Evolutionary conservation across 148 eudicot species (phyloP).

Genomic region (Rhododendron vialii): DNA sequence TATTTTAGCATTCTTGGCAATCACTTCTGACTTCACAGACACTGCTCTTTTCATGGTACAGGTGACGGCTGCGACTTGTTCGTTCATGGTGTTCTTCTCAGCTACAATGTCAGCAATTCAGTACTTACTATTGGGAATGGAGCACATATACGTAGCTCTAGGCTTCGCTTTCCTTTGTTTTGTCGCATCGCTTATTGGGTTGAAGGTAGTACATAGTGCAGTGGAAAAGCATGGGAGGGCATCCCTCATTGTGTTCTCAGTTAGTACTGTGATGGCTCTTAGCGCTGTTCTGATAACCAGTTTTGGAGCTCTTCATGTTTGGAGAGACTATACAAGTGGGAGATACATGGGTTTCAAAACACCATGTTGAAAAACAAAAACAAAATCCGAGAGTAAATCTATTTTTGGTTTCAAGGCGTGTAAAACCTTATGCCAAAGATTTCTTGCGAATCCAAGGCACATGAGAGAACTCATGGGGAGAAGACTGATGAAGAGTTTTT

Average conservation of each 20-base stretch:
- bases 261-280: constrained; percentile 50
- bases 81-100: constrained; percentile 65
- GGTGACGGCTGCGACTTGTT: constrained; percentile 63
- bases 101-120: constrained; percentile 59
- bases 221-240: constrained; percentile 40
- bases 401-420: neutral
- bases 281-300: constrained; percentile 54
- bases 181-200: constrained; percentile 38
- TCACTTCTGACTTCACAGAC: neutral
- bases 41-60: constrained; percentile 7
- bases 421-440: neutral
- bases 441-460: neutral
- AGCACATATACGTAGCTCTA: constrained; percentile 26
- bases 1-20: neutral
- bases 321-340: constrained; percentile 46
- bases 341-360: constrained; percentile 49
- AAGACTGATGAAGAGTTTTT: no score
- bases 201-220: constrained; percentile 38
- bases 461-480: neutral
- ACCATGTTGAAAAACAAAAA: constrained; percentile 27
- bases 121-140: constrained; percentile 58
- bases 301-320: constrained; percentile 49
- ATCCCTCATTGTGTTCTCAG: constrained; percentile 57
- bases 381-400: neutral
- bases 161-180: constrained; percentile 37